Base-by-base conservation (phyloP, 768 basidiomycete species). In the Lactarius sp. region DNA sequence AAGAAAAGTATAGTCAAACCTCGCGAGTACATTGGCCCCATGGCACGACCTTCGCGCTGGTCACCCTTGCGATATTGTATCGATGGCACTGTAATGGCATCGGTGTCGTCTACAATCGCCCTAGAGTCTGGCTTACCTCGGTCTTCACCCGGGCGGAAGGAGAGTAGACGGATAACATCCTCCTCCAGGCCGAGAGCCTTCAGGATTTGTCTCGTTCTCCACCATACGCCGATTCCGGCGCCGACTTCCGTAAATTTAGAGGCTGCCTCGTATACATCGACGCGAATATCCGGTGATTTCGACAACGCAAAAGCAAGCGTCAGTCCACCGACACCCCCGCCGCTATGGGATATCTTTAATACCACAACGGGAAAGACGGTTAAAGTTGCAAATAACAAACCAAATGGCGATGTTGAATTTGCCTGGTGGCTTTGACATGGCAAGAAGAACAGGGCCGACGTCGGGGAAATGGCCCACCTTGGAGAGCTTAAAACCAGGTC, bases 51-150 rank as follows among this genome's bases (percentile, higher is more conserved):
- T 44, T 79, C 71, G 1, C 76, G 69, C 66, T 83, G 80, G 69
- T 89, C 86, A 62, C 84, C 82, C 71, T 85, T 86, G 55, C 88
- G 79, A 65, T 83, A 83, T 52, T 74, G 75, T 61, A 88, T 81
- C 7, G 80, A 68, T 0, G 79, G 72, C 12, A 81, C 87, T 88
- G 56, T 2, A n/a, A 27, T 4, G 50, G 52, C 3, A 37, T 44
- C 51, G 20, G 44, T 46, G 16, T 18, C 16, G 42, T 65, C 5
- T 13, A 31, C 20, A 49, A 22, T n/a, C 53, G 12, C 33, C 10
- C 36, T 4, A 27, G 47, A 36, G 51, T 10, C 1, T 36, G 27
- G 41, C 58, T 39, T 31, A 67, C 62, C 49, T 52, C 55, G 22
- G 7, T 68, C 65, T 16, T 70, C 60, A 0, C 69, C 56, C n/a